Conservation (phyloP, 352 stramenopile species). For the Achlya hypogyna region DNA sequence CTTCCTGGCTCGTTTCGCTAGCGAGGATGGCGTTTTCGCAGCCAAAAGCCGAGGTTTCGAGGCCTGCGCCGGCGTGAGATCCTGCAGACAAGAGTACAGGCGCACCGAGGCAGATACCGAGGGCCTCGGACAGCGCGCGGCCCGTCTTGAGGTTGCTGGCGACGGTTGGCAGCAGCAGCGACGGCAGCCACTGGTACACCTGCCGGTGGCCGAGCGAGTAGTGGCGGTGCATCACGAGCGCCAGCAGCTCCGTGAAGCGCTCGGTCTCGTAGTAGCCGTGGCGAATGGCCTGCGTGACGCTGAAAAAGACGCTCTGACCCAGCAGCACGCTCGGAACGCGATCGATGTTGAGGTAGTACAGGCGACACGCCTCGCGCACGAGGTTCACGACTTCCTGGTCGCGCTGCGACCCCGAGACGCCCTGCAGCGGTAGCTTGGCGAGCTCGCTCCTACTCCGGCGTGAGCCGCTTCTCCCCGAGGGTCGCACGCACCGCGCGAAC, state of each 20-base stretch:
- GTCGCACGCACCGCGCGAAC: background rate
- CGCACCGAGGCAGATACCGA: slow-evolving; percentile 6
- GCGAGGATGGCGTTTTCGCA: slow-evolving; percentile 16
- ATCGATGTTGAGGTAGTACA: slow-evolving; percentile 18
- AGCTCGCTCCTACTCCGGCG: background rate
- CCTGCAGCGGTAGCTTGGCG: background rate
- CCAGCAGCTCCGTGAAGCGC: slow-evolving; percentile 12
- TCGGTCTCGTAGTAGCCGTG: slow-evolving; percentile 13
- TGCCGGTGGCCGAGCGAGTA: slow-evolving; percentile 7
- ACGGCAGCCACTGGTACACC: slow-evolving; percentile 15
- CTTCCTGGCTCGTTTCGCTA: slow-evolving; percentile 3
- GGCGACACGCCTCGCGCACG: slow-evolving; percentile 9
- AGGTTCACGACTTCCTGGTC: slow-evolving; percentile 17
- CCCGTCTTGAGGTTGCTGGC: slow-evolving; percentile 12
- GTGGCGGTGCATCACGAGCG: slow-evolving; percentile 11
- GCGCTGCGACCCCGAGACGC: slow-evolving; percentile 13
- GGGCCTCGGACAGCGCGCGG: slow-evolving; percentile 2
- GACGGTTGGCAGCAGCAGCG: background rate
- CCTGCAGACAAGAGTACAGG: background rate
- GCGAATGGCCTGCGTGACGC: slow-evolving; percentile 9
- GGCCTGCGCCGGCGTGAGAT: background rate
- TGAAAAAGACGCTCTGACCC: slow-evolving; percentile 7
- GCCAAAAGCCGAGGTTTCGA: slow-evolving; percentile 11
- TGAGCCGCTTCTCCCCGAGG: background rate
- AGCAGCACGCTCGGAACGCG: background rate